phyloP scores from a whole-genome alignment of 2,329 filamentous ascomycete genomes.

The Seiridium cupressi region DNA sequence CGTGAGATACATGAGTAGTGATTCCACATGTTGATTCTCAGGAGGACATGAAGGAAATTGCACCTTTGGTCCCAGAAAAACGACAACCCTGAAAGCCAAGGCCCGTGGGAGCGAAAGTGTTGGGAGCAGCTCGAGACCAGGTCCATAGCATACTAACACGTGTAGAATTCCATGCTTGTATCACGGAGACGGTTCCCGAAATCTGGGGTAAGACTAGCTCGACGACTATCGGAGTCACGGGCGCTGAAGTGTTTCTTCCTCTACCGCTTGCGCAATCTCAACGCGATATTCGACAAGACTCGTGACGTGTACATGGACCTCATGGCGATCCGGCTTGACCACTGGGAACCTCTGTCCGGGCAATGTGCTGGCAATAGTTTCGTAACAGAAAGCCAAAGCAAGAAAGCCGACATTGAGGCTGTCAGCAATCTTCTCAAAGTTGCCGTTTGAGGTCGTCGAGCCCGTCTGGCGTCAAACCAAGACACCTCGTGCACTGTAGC shows the following conservation, averaged over 20 bases:
- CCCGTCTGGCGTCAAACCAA: slow-evolving; percentile 22
- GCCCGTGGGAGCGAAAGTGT: neutral
- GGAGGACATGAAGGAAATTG: too few relatives aligned
- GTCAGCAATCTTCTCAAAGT: slow-evolving; percentile 22
- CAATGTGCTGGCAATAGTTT: slow-evolving; percentile 1
- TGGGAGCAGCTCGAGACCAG: neutral
- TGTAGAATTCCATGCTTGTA: neutral
- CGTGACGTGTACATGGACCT: slow-evolving; percentile 12
- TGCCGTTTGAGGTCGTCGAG: slow-evolving; percentile 6
- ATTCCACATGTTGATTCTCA: too few relatives aligned
- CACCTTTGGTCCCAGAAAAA: too few relatives aligned
- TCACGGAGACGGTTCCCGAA: neutral
- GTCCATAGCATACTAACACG: neutral
- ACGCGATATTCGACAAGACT: slow-evolving; percentile 11
- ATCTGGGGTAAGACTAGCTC: slow-evolving; percentile 1
- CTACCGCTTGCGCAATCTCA: slow-evolving; percentile 9
- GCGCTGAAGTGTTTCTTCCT: neutral
- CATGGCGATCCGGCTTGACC: neutral
- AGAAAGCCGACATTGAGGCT: slow-evolving; percentile 11
- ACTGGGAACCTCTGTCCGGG: neutral
- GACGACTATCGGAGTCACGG: neutral
- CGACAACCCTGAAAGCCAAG: neutral
- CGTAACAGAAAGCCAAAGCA: slow-evolving; percentile 5
- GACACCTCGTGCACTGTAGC: slow-evolving; percentile 21
- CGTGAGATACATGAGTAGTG: too few relatives aligned